Evolutionary conservation across 352 stramenopile species (phyloP).

Genomic region (Phytophthora pistaciae): DNA sequence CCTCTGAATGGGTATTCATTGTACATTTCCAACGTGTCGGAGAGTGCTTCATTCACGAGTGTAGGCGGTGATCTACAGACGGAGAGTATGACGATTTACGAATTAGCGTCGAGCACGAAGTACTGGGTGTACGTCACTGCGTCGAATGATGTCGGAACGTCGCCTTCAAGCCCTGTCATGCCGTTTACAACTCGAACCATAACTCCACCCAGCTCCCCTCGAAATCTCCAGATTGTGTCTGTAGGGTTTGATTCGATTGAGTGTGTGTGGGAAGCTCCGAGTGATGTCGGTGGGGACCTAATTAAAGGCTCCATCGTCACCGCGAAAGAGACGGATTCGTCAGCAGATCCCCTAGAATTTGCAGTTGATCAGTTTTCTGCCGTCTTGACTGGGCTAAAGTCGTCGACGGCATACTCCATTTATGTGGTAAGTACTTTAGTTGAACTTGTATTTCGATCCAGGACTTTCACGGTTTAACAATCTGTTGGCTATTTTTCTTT

Average conservation of each 20-base stretch:
- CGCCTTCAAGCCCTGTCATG: conserved; percentile 24
- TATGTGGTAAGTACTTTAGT: conserved; percentile 43
- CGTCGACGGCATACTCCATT: conserved; percentile 47
- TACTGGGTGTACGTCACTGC: conserved; percentile 58
- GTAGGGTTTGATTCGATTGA: conserved; percentile 41
- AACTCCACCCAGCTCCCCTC: conserved; percentile 40
- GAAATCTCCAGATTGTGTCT: conserved; percentile 35
- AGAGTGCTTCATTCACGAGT: conserved; percentile 27
- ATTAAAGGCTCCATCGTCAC: conserved; percentile 46
- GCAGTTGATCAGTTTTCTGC: background rate
- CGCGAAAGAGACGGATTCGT: conserved; percentile 19
- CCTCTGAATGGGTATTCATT: conserved; percentile 50
- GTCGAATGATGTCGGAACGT: conserved; percentile 51
- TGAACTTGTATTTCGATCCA: background rate
- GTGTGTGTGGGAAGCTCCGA: conserved; percentile 43
- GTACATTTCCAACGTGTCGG: conserved; percentile 23
- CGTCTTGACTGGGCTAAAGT: conserved; percentile 12
- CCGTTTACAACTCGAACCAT: conserved; percentile 33
- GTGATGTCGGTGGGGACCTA: conserved; percentile 46
- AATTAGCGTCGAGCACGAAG: conserved; percentile 31
- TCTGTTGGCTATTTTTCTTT: too few relatives aligned
- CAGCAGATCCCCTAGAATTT: background rate
- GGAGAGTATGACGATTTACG: conserved; percentile 31
- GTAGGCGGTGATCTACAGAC: conserved; percentile 32
- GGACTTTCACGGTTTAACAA: background rate